Conservation (phyloP, 2,329 filamentous ascomycete genomes). For the Aspergillus cejpii region DNA sequence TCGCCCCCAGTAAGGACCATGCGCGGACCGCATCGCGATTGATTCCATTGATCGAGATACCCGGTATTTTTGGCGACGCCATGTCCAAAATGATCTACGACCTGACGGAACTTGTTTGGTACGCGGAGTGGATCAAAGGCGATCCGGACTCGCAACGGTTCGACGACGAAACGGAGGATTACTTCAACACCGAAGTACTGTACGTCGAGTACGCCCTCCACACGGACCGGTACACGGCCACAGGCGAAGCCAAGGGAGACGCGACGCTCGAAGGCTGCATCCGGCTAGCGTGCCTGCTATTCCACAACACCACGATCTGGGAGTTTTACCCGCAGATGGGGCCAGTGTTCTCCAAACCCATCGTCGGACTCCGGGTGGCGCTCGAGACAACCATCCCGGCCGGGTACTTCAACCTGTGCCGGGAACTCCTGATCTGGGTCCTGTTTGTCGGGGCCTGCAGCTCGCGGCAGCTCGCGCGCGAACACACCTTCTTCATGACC, state of each 20-base stretch:
- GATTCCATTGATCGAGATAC: constrained; percentile 28
- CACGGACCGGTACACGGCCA: constrained; percentile 31
- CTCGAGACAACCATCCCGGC: constrained; percentile 29
- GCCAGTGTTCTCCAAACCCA: constrained; percentile 32
- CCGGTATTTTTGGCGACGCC: constrained; percentile 29
- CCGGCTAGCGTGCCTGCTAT: constrained; percentile 34
- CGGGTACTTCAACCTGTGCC: constrained; percentile 28
- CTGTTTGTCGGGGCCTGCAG: constrained; percentile 34
- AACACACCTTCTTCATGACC: constrained; percentile 29
- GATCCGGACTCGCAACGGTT: constrained; percentile 25
- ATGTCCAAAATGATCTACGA: constrained; percentile 32
- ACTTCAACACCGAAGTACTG: constrained; percentile 38
- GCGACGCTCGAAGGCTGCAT: constrained; percentile 35
- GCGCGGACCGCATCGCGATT: constrained; percentile 29
- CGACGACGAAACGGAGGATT: constrained; percentile 33
- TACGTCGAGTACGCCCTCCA: constrained; percentile 36
- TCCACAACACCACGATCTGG: constrained; percentile 38
- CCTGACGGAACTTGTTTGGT: constrained; percentile 32
- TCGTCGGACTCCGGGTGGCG: constrained; percentile 28
- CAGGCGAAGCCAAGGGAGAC: constrained; percentile 31
- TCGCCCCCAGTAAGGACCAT: constrained; percentile 27
- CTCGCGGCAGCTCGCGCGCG: constrained; percentile 17
- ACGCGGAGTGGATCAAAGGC: constrained; percentile 35
- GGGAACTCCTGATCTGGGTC: constrained; percentile 33
- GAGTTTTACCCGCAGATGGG: constrained; percentile 34